These are phyloP conservation scores for Leptodontidium sp. DNA, from an alignment of 2,329 filamentous ascomycete species.

Conservation along the genomic window DNA sequence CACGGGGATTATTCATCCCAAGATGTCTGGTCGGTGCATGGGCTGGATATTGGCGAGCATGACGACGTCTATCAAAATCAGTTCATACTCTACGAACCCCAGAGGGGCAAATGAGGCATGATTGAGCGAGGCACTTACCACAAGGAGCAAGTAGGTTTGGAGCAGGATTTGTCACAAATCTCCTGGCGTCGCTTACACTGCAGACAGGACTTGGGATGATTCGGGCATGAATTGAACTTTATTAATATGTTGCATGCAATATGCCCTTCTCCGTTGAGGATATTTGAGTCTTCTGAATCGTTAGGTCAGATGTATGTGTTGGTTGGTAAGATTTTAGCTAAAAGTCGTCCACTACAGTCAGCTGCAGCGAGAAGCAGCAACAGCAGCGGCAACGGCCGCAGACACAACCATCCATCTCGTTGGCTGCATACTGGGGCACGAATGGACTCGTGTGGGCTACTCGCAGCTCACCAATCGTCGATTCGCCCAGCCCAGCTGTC, in stretches of 20 bases:
- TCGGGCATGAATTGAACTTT: not conserved
- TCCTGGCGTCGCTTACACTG: conserved; percentile 15
- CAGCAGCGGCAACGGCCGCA: conserved; percentile 14
- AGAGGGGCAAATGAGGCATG: conserved; percentile 15
- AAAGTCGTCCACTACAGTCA: conserved; percentile 5
- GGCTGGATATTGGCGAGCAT: conserved; percentile 20
- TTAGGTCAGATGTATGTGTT: not conserved
- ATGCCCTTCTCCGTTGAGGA: conserved; percentile 4
- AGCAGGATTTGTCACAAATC: conserved; percentile 16
- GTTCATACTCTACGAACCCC: conserved; percentile 11
- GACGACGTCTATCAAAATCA: conserved; percentile 22
- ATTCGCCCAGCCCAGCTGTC: conserved; percentile 6
- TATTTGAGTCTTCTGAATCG: conserved; percentile 2
- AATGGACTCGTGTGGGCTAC: conserved; percentile 6
- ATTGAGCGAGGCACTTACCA: conserved; percentile 17
- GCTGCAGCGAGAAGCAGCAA: conserved; percentile 13
- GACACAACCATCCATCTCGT: not conserved
- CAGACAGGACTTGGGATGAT: conserved; percentile 3
- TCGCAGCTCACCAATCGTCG: not conserved
- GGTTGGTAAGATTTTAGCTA: conserved; percentile 22
- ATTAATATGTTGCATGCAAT: conserved; percentile 7
- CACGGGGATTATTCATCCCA: conserved; percentile 33
- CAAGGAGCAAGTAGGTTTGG: not conserved
- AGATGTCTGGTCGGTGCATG: conserved; percentile 25
- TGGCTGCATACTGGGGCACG: conserved; percentile 21